Evolutionary conservation across 2,329 filamentous ascomycete species (phyloP), one percentile per base, ranked within the genome.

Genomic region (Onygenales sp.): DNA sequence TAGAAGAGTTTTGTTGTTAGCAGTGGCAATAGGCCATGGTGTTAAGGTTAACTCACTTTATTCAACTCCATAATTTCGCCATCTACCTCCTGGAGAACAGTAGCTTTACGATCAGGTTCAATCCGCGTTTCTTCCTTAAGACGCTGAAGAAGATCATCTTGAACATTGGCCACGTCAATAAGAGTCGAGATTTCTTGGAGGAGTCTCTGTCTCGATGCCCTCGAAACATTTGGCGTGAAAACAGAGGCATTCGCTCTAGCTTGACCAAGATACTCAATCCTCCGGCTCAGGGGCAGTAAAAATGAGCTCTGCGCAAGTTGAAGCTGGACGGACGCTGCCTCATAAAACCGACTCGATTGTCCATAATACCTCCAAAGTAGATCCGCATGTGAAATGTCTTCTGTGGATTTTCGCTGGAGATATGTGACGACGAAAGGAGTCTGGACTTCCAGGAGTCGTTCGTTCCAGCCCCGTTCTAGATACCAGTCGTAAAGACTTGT

Each of bases 401-500:
- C 82, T 4, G 76, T 74, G 1, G 89, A 87, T 55, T 89, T 85
- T 51, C 86, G 84, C 63, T 88, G 78, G 2, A 98, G 80, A 67
- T 95, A 98, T 2, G 84, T 87, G 43, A 94, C 80, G 31, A 97
- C 89, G 63, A 90, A 91, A 0, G 85, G 82, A 5, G 91, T 95
- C 54, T 91, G 82, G 50, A 93, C 89, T 38, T 86, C 83, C 36
- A 98, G 80, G 32, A 98, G 80, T 11, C 90, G 85, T 58, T 96
- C 89, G 8, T 83, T 86, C 83, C 88, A 91, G 14, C 87, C 86
- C 66, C 91, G 85, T 52, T 80, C 73, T 60, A 97, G 84, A 69
- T 98, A 98, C 92, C 93, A 98, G 64, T 96, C 91, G 67, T 96
- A 98, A n/a, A 98, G 78, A 63, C 89, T 89, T 57, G 89, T 94